Percentiles rank a stretch among this genome's conserved stretches.
Conservation (phyloP, 208 protist genomes). For the Phytomonas sp. region DNA sequence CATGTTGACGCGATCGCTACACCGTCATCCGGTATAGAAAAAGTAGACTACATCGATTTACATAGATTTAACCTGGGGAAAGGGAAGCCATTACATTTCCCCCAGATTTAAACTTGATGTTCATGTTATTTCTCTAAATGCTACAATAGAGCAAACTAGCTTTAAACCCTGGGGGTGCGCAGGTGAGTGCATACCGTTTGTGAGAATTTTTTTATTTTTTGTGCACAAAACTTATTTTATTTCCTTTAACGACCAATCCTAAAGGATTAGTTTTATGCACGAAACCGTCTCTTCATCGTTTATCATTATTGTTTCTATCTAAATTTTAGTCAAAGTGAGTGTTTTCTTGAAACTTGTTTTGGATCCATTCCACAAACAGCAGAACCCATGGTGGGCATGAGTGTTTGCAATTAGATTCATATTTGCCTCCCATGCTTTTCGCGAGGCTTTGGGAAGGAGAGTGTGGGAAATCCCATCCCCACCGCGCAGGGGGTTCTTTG, state of each 20-base stretch:
- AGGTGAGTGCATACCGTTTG: background rate
- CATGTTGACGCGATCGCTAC: constrained; percentile 1
- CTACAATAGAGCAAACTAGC: background rate
- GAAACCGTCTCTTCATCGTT: background rate
- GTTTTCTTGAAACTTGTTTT: background rate
- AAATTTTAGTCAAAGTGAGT: background rate
- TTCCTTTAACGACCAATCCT: background rate
- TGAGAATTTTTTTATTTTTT: background rate
- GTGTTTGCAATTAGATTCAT: background rate
- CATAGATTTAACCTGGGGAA: background rate
- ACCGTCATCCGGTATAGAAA: constrained; percentile 5
- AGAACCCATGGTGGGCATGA: background rate
- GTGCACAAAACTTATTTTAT: background rate
- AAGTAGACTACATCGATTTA: background rate
- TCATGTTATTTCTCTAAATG: background rate
- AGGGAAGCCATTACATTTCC: background rate
- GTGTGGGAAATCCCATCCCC: background rate
- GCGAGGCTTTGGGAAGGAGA: background rate
- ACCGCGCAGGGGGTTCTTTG: background rate
- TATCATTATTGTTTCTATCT: background rate
- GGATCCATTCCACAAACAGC: background rate
- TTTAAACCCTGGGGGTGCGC: background rate
- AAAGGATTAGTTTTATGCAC: background rate
- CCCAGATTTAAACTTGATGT: background rate
- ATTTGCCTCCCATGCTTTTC: background rate